These are phyloP conservation scores for Rhodamnia rubescens DNA, from an alignment of 345 rosid species.

Conservation along the genomic window DNA sequence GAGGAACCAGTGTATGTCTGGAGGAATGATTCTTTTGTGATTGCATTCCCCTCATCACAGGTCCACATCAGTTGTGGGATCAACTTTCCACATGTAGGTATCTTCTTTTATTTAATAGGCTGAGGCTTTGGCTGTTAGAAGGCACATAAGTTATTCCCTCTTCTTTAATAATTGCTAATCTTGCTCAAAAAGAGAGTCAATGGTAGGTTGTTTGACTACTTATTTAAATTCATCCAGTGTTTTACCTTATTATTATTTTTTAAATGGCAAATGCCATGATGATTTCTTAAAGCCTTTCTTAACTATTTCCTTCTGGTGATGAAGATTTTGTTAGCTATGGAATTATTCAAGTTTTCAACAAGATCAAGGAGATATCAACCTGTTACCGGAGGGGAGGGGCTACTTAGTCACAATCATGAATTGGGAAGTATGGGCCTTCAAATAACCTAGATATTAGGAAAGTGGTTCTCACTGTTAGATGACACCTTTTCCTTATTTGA, in stretches of 20 bases:
- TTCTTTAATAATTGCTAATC: not conserved
- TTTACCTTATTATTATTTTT: not conserved
- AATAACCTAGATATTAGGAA: not conserved
- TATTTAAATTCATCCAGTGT: not conserved
- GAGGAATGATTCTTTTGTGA: conserved; percentile 54
- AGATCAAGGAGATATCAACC: not conserved
- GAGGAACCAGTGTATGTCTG: conserved; percentile 41
- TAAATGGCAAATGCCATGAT: not conserved
- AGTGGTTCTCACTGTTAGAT: not conserved
- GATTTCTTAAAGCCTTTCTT: not conserved
- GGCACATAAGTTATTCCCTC: not conserved
- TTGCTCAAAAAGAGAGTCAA: not conserved
- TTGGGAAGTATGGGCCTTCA: not conserved
- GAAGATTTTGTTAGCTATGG: not conserved
- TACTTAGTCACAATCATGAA: not conserved
- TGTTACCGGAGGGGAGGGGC: not conserved
- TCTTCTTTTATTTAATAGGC: not conserved
- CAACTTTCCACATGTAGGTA: conserved; percentile 58
- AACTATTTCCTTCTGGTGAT: not conserved
- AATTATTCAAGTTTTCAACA: not conserved
- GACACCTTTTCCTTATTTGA: not conserved
- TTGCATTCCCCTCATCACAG: conserved; percentile 53
- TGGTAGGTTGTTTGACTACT: not conserved
- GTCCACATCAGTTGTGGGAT: conserved; percentile 69
- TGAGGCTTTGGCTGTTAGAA: not conserved